Evolutionary conservation across 2,329 filamentous ascomycete species (phyloP), one percentile per base, ranked within the genome.

Genomic region (Colletotrichum lini): DNA sequence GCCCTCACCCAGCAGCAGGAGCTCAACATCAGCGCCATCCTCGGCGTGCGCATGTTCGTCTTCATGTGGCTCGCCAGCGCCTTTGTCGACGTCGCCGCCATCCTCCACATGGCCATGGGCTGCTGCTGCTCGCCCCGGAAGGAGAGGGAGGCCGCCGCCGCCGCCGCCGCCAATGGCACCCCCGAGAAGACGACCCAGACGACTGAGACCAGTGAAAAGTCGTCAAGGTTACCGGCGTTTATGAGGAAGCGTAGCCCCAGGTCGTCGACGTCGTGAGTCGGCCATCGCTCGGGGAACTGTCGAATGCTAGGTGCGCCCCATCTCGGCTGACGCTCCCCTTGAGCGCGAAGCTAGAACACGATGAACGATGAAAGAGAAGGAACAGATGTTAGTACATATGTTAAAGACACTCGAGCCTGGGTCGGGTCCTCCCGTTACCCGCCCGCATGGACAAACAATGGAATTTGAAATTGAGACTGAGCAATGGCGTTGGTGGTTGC

Each of bases 51-150:
- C 74, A 95, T 97, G 93, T 89, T 97, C 77, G 92, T 84, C 0
- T 97, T 97, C 78, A 96, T 97, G 92, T 98, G 96, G 95, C 88
- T 94, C 38, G 93, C 92, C 0, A 88, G 91, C 0, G 89, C 86
- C 0, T 89, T 92, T 72, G 88, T 89, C 1, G 82, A 94, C 6
- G 77, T 95, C 23, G 92, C 92, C 0, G 95, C 93, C 76, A 79
- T 93, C 42, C 84, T 97, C 23, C 94, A 97, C 80, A 84, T 92
- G 38, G 90, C 91, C 42, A 87, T 96, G 80, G 93, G 92, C 76
- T 98, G 94, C 81, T 97, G 93, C 80, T 94, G 92, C 77, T 64
- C 68, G 40, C 68, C 68, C 16, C 44, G 66, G 4, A 72, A 67
- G 54, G 59, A 63, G 47, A 52, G 50, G 13, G 69, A 54, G 9